Conservation (phyloP, 176 grass and related monocot genomes). For the Oryza coarctata region DNA sequence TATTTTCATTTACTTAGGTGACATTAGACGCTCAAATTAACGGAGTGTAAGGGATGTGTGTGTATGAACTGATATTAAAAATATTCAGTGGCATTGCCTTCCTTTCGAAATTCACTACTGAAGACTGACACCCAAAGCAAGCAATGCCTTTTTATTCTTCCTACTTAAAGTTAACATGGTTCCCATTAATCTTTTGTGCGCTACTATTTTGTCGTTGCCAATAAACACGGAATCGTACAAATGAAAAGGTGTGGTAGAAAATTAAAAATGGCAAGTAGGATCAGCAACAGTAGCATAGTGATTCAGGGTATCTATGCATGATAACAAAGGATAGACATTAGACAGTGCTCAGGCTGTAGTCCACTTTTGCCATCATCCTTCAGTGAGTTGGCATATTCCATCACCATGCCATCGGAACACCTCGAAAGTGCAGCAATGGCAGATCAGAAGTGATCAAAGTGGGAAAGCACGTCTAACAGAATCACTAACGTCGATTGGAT, state of each 20-base stretch:
- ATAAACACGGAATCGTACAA: not conserved
- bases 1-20: too few species aligned
- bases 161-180: too few species aligned
- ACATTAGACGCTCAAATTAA: not conserved
- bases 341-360: not conserved
- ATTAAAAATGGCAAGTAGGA: too few species aligned
- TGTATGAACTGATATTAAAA: too few species aligned
- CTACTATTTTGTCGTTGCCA: too few species aligned
- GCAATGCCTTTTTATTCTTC: not conserved
- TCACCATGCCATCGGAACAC: slow-evolving; percentile 9
- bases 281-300: too few species aligned
- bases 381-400: slow-evolving; percentile 18
- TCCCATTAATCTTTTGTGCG: not conserved
- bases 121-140: not conserved
- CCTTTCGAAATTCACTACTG: not conserved
- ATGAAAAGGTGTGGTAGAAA: too few species aligned
- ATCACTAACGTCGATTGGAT: not conserved
- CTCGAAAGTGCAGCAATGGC: slow-evolving; percentile 22
- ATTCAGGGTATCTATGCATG: too few species aligned
- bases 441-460: not conserved
- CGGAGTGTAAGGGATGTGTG: not conserved
- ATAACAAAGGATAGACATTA: not conserved
- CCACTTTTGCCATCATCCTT: slow-evolving; percentile 8
- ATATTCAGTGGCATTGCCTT: not conserved
- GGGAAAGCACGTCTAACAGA: not conserved